A percentile compares a stretch with the other conserved stretches of the same genome.
phyloP scores from a whole-genome alignment of 768 basidiomycete genomes.

The Boletus eberwhitei region DNA sequence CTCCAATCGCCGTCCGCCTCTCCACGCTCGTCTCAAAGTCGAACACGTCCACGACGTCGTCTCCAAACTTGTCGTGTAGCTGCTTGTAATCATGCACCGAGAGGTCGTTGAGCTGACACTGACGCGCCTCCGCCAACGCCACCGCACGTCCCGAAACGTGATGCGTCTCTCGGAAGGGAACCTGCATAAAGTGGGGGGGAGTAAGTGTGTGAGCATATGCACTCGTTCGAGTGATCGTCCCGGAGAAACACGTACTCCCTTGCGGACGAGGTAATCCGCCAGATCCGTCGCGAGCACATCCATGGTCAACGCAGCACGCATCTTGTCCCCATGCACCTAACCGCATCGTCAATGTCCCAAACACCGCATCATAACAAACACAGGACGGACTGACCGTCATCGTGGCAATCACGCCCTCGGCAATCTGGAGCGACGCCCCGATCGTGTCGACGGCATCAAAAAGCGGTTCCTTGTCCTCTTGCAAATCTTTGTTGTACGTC shows the following conservation, averaged over 20 bases:
- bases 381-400: conserved; percentile 57
- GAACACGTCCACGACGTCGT: conserved; percentile 82
- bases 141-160: conserved; percentile 97
- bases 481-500: conserved; percentile 99
- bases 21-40: conserved; percentile 97
- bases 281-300: conserved; percentile 99
- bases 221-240: neutral
- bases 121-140: conserved; percentile 82
- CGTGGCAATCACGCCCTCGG: conserved; percentile 92
- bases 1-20: conserved; percentile 87
- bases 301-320: conserved; percentile 89
- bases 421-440: conserved; percentile 83
- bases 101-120: conserved; percentile 79
- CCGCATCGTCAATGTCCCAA: neutral
- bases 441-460: conserved; percentile 93
- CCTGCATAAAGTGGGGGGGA: conserved; percentile 42
- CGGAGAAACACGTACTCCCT: conserved; percentile 71
- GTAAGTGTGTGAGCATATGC: neutral
- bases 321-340: conserved; percentile 86
- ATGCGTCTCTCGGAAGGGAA: conserved; percentile 98
- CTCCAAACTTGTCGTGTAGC: conserved; percentile 72
- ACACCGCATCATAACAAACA: neutral
- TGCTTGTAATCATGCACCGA: conserved; percentile 74
- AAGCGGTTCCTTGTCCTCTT: conserved; percentile 97
- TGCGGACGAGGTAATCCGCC: conserved; percentile 97